A percentile compares a stretch with the other conserved stretches of the same genome.
Evolutionary conservation across 352 stramenopile species (phyloP).

Genomic region (Pseudoperonospora humuli): DNA sequence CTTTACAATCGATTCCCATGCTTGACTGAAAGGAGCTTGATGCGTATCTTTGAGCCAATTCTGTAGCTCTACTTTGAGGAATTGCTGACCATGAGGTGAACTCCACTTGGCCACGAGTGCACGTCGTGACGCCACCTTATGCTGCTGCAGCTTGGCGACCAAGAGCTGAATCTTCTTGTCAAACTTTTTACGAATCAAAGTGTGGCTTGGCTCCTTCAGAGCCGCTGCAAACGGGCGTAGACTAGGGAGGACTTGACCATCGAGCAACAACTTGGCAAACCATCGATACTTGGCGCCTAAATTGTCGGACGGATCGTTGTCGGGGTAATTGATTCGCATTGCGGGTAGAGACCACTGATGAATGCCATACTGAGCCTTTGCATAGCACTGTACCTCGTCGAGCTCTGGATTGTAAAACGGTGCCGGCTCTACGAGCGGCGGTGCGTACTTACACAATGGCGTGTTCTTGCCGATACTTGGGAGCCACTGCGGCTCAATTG

Average conservation of each 20-base stretch:
- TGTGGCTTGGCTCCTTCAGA: slow-evolving; percentile 91
- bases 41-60: slow-evolving; percentile 56
- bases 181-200: slow-evolving; percentile 79
- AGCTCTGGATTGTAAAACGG: slow-evolving; percentile 46
- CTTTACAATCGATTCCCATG: slow-evolving; percentile 34
- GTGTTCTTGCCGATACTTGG: slow-evolving; percentile 67
- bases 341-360: slow-evolving; percentile 62
- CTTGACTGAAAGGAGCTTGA: slow-evolving; percentile 36
- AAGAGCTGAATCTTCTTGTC: slow-evolving; percentile 83
- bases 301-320: slow-evolving; percentile 23
- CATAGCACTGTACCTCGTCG: slow-evolving; percentile 76
- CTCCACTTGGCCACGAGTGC: slow-evolving; percentile 40
- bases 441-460: slow-evolving; percentile 61
- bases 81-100: slow-evolving; percentile 23
- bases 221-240: slow-evolving; percentile 75
- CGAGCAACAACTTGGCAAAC: slow-evolving; percentile 81
- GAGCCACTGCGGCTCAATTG: slow-evolving; percentile 96
- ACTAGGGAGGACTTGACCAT: slow-evolving; percentile 48
- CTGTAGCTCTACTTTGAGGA: slow-evolving; percentile 44
- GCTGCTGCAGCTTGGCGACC: slow-evolving; percentile 49
- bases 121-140: slow-evolving; percentile 32
- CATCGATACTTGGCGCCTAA: slow-evolving; percentile 55
- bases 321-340: slow-evolving; percentile 47
- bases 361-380: slow-evolving; percentile 63
- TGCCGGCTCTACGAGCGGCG: slow-evolving; percentile 45